Percentiles rank a stretch among this genome's conserved stretches.
These are phyloP conservation scores for Tetramitus jugosus DNA, from an alignment of 208 protist species.

Conservation along the genomic window DNA sequence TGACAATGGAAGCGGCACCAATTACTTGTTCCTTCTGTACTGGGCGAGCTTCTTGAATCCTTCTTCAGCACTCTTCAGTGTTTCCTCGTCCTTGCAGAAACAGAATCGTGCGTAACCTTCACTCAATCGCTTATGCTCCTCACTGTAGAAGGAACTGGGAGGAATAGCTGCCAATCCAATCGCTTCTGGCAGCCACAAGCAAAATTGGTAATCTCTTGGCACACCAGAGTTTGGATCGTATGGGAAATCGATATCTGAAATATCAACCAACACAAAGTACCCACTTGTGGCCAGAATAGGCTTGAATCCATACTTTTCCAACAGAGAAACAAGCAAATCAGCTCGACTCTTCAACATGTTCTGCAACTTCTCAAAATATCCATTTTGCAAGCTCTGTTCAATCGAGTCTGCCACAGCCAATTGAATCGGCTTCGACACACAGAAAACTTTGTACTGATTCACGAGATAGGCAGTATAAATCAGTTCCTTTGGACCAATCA, in stretches of 20 bases:
- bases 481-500: slow-evolving; percentile 46
- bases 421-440: slow-evolving; percentile 66
- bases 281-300: slow-evolving; percentile 52
- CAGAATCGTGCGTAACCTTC: slow-evolving; percentile 46
- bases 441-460: slow-evolving; percentile 70
- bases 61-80: slow-evolving; percentile 33
- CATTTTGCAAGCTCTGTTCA: slow-evolving; percentile 42
- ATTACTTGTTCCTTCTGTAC: too few species aligned
- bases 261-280: slow-evolving; percentile 77
- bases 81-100: slow-evolving; percentile 56
- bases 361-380: slow-evolving; percentile 51
- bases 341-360: slow-evolving; percentile 44
- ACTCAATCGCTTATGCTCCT: slow-evolving; percentile 31
- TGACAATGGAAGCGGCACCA: too few species aligned
- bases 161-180: slow-evolving; percentile 72
- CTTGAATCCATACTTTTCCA: slow-evolving; percentile 42
- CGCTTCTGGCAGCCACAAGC: slow-evolving; percentile 65
- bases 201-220: slow-evolving; percentile 68
- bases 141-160: slow-evolving; percentile 43
- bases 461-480: slow-evolving; percentile 44
- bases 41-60: slow-evolving; percentile 12
- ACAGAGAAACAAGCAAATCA: slow-evolving; percentile 41
- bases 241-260: slow-evolving; percentile 52
- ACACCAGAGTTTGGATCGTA: slow-evolving; percentile 50
- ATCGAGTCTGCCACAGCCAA: slow-evolving; percentile 62